phyloP scores from a whole-genome alignment of 2,329 filamentous ascomycete species.

The Fusarium brachygibbosum region DNA sequence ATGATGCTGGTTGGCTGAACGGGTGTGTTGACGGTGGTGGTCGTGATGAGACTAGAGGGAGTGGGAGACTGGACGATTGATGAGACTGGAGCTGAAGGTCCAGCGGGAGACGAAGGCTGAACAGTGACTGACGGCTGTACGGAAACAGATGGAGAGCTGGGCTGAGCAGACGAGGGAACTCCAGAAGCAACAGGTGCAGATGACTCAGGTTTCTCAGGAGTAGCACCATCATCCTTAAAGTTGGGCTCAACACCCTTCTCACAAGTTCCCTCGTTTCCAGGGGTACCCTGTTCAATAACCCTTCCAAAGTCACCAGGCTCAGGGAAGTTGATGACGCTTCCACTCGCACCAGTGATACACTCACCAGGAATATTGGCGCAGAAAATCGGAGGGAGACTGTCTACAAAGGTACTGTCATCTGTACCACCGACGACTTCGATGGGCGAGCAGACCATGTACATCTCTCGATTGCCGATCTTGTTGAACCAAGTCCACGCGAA shows the following conservation, averaged over 20 bases:
- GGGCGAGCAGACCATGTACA: constrained; percentile 88
- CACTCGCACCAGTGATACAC: constrained; percentile 40
- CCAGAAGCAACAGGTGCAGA: constrained; percentile 11
- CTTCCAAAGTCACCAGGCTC: constrained; percentile 45
- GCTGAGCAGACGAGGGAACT: neutral
- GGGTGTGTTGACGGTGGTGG: neutral
- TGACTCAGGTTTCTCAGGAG: constrained; percentile 11
- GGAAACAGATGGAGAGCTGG: neutral
- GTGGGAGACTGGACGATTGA: neutral
- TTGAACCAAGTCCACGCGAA: constrained; percentile 87
- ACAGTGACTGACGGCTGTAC: neutral
- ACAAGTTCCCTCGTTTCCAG: constrained; percentile 35
- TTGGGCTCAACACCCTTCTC: constrained; percentile 34
- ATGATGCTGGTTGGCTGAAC: neutral
- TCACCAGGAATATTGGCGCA: constrained; percentile 47
- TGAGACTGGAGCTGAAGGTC: neutral
- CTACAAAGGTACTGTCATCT: constrained; percentile 43
- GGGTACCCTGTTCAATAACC: constrained; percentile 33
- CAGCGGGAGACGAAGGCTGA: neutral
- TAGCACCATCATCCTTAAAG: constrained; percentile 36
- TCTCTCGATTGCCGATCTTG: constrained; percentile 81
- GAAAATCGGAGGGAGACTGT: constrained; percentile 43
- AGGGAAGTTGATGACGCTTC: constrained; percentile 44
- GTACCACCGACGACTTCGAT: constrained; percentile 68
- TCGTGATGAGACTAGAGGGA: constrained; percentile 1